phyloP scores from a whole-genome alignment of 1,284 basidiomycete genomes.

The Sanguinoderma infundibulare region DNA sequence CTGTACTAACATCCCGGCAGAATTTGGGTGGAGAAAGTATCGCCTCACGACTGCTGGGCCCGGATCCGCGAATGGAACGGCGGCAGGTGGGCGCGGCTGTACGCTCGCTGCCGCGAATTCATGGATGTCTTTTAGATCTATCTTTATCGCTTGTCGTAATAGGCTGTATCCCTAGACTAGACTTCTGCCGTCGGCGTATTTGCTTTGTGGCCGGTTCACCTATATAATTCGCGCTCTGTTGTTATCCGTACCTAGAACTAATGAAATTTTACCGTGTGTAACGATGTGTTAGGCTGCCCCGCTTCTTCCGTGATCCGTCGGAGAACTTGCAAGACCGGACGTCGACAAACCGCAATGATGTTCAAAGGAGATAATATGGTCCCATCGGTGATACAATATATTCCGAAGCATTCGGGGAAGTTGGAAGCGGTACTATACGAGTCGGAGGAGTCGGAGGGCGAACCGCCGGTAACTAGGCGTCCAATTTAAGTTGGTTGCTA shows the following conservation, averaged over 20 bases:
- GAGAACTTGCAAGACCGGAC: background rate
- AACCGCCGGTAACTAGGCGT: background rate
- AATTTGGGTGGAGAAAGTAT: slow-evolving; percentile 68
- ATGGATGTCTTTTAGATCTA: slow-evolving; percentile 55
- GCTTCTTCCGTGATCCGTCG: background rate
- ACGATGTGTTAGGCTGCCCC: no score
- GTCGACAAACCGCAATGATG: background rate
- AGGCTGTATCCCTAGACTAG: slow-evolving; percentile 1
- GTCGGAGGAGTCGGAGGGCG: background rate
- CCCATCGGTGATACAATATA: background rate
- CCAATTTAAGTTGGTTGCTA: background rate
- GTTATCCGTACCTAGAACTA: background rate
- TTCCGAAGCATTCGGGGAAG: background rate
- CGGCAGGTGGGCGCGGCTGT: slow-evolving; percentile 61
- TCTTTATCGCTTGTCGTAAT: background rate
- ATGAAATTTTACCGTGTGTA: no score
- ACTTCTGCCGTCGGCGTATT: background rate
- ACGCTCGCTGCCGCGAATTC: slow-evolving; percentile 58
- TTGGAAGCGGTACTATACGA: background rate
- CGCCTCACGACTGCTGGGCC: slow-evolving; percentile 67
- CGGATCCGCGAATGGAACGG: slow-evolving; percentile 63
- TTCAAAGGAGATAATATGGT: background rate
- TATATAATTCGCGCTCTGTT: background rate
- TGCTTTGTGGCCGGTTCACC: background rate
- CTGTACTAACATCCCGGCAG: slow-evolving; percentile 3